Conservation (phyloP, 441 rosid genomes). For the Syzygium malaccense region DNA sequence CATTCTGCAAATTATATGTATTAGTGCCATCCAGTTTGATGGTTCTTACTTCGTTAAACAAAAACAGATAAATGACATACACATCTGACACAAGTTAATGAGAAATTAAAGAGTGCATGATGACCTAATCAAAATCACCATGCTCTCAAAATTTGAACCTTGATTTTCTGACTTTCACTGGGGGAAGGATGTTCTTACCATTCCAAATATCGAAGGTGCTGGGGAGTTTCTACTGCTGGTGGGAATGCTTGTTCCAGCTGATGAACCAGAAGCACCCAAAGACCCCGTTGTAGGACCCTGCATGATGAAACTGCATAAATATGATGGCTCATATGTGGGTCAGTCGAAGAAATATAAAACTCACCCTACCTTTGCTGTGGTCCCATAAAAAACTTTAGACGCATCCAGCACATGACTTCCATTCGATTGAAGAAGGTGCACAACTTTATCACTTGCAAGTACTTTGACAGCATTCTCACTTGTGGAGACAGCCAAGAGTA, state of each 20-base stretch:
- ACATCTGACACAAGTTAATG: not conserved
- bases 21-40: not conserved
- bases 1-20: not conserved
- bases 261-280: constrained; percentile 40
- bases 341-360: not conserved
- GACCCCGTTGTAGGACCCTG: constrained; percentile 49
- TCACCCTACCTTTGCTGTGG: constrained; percentile 49
- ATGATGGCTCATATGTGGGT: not conserved
- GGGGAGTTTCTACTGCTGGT: constrained; percentile 36
- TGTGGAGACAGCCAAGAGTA: constrained; percentile 73
- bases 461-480: constrained; percentile 65
- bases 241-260: constrained; percentile 39
- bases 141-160: not conserved
- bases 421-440: constrained; percentile 44
- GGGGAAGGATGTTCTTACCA: constrained; percentile 26
- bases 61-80: not conserved
- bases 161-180: constrained; percentile 18
- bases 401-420: constrained; percentile 58
- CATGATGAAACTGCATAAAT: not conserved
- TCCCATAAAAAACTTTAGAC: constrained; percentile 49
- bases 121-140: not conserved
- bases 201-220: constrained; percentile 48
- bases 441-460: constrained; percentile 69
- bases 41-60: not conserved
- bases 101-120: not conserved